A percentile compares a stretch with the other conserved stretches of the same genome.
phyloP scores from a whole-genome alignment of 805 yeast genomes.

The Monosporozyma yasuniensis region DNA sequence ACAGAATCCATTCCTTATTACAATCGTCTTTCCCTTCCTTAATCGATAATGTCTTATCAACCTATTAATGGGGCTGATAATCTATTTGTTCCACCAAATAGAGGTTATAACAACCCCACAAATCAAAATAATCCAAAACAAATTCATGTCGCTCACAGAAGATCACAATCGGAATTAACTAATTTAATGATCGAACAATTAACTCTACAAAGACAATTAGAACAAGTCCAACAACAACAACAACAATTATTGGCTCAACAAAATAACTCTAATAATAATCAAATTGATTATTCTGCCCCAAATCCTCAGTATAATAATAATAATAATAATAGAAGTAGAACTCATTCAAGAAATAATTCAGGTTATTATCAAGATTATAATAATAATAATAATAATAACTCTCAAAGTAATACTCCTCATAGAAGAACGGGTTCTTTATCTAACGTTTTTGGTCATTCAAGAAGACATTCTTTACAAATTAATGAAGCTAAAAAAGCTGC shows the following conservation, averaged over 20 bases:
- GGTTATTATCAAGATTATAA: slow-evolving; percentile 21
- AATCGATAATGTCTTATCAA: no score
- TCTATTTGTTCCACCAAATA: neutral
- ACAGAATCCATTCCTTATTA: no score
- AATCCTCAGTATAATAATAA: slow-evolving; percentile 22
- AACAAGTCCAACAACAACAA: slow-evolving; percentile 84
- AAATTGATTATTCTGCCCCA: slow-evolving; percentile 37
- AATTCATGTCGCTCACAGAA: slow-evolving; percentile 90
- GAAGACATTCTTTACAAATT: slow-evolving; percentile 88
- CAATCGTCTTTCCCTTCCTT: no score
- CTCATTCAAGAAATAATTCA: slow-evolving; percentile 32
- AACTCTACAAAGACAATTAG: slow-evolving; percentile 82
- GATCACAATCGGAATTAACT: slow-evolving; percentile 93
- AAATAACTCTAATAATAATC: slow-evolving; percentile 46
- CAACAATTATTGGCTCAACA: slow-evolving; percentile 51
- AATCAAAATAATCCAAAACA: slow-evolving; percentile 49
- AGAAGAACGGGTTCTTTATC: slow-evolving; percentile 42
- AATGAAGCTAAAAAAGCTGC: slow-evolving; percentile 94
- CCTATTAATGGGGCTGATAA: neutral
- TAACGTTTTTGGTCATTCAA: slow-evolving; percentile 57
- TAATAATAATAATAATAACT: slow-evolving; percentile 9
- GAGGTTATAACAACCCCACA: slow-evolving; percentile 23
- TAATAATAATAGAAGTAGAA: slow-evolving; percentile 22
- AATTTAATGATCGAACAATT: slow-evolving; percentile 86
- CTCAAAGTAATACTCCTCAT: slow-evolving; percentile 26